Conservation (phyloP, 1,284 basidiomycete species). For the Cryptococcus neoformans region DNA sequence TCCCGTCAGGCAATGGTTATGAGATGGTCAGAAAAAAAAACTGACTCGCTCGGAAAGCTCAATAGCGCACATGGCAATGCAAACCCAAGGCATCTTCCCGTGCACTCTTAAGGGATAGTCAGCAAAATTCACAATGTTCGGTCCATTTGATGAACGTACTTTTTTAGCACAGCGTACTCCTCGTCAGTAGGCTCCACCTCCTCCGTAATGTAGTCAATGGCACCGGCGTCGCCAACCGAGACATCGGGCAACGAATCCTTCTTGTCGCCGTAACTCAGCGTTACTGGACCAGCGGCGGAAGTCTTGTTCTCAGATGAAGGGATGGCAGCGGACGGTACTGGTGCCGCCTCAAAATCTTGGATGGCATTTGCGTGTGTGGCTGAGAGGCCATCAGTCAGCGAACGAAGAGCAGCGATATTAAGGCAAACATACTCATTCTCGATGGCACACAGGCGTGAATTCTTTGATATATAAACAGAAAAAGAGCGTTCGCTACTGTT, state of each 20-base stretch:
- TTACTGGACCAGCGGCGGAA: not conserved
- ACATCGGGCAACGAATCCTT: slow-evolving; percentile 10
- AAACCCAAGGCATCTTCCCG: slow-evolving; percentile 31
- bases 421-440: slow-evolving; percentile 10
- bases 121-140: slow-evolving; percentile 10
- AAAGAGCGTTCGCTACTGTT: not conserved
- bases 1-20: not conserved
- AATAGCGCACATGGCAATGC: slow-evolving; percentile 40
- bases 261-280: slow-evolving; percentile 8
- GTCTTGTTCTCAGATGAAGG: slow-evolving; percentile 11
- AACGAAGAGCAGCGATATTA: not conserved
- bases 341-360: slow-evolving; percentile 31
- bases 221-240: slow-evolving; percentile 13
- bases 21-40: not conserved
- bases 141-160: slow-evolving; percentile 12
- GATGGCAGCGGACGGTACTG: slow-evolving; percentile 21
- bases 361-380: slow-evolving; percentile 16
- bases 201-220: slow-evolving; percentile 44
- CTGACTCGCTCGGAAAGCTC: slow-evolving; percentile 43
- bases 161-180: slow-evolving; percentile 19
- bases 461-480: not conserved
- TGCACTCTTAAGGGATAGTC: slow-evolving; percentile 57
- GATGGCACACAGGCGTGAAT: not conserved
- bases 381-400: not conserved
- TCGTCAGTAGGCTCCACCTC: slow-evolving; percentile 67